Percentiles rank a stretch among this genome's conserved stretches.
phyloP scores from a whole-genome alignment of 23 red algal genomes.

The Gracilaria caudata region DNA sequence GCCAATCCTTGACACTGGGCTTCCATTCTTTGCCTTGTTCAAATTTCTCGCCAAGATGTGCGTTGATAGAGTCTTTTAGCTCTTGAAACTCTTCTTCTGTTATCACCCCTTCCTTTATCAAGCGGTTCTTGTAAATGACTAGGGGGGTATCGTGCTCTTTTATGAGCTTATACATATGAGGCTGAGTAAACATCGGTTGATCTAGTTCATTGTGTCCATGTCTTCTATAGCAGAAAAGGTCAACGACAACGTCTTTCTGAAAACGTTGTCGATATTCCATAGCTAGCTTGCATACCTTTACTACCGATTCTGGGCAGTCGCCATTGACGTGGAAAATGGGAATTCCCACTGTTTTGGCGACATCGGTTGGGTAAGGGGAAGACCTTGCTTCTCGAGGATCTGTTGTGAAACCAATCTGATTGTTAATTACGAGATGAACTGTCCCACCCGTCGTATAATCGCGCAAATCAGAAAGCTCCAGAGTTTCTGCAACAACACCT shows the following conservation, averaged over 20 bases:
- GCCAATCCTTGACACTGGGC: constrained; percentile 86
- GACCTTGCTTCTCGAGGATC: constrained; percentile 94
- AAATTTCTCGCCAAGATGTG: constrained; percentile 76
- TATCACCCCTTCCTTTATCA: constrained; percentile 86
- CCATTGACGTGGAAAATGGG: constrained; percentile 99
- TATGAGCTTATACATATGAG: constrained; percentile 98
- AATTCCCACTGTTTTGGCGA: constrained; percentile 96
- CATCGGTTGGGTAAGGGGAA: constrained; percentile 99
- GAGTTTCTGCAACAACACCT: constrained; percentile 97
- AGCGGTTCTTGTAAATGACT: constrained; percentile 72
- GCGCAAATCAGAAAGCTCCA: constrained; percentile 95
- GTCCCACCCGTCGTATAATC: constrained; percentile 99
- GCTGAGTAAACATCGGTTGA: constrained; percentile 98
- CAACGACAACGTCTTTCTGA: constrained; percentile 97
- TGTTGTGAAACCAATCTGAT: constrained; percentile 99
- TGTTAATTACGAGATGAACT: constrained; percentile 96
- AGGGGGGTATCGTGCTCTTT: constrained; percentile 82
- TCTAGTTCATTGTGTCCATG: constrained; percentile 99
- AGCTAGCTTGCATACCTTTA: constrained; percentile 89
- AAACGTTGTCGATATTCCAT: constrained; percentile 99
- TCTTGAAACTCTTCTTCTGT: constrained; percentile 80
- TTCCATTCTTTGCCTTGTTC: constrained; percentile 82
- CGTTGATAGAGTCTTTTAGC: constrained; percentile 67
- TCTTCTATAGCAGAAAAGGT: constrained; percentile 98
- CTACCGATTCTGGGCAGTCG: constrained; percentile 93